A percentile compares a stretch with the other conserved stretches of the same genome.
phyloP scores from a whole-genome alignment of 2,329 filamentous ascomycete genomes.

The Beauveria brongniartii region DNA sequence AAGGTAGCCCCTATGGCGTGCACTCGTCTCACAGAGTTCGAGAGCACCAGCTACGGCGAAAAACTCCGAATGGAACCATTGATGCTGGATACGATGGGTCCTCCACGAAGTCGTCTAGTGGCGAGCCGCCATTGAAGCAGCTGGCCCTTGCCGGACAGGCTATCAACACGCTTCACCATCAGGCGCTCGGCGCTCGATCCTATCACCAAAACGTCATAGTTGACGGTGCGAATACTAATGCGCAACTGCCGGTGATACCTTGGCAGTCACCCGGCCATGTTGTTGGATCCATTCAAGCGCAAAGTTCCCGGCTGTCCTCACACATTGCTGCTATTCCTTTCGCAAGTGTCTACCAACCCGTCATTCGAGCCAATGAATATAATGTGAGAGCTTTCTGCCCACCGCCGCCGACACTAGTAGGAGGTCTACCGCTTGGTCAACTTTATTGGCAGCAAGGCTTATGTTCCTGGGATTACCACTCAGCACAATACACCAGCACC shows the following conservation, averaged over 20 bases:
- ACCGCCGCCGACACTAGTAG: conserved; percentile 24
- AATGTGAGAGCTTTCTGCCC: conserved; percentile 31
- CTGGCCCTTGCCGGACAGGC: conserved; percentile 57
- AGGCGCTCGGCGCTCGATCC: background rate
- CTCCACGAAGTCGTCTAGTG: conserved; percentile 61
- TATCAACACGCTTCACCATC: background rate
- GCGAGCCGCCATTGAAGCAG: conserved; percentile 74
- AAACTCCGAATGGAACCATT: conserved; percentile 90
- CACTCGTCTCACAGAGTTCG: conserved; percentile 22
- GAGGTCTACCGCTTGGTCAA: conserved; percentile 24
- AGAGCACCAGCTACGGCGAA: conserved; percentile 79
- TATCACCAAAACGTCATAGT: background rate
- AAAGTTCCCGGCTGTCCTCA: background rate
- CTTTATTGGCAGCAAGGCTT: conserved; percentile 16
- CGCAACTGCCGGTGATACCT: background rate
- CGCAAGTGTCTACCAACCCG: conserved; percentile 21
- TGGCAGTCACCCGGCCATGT: background rate
- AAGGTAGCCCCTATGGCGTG: background rate
- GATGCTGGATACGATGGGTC: conserved; percentile 87
- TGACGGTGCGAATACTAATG: background rate
- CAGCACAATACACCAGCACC: background rate
- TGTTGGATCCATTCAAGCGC: background rate
- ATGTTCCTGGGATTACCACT: conserved; percentile 3
- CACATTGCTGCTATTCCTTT: background rate
- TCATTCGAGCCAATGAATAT: conserved; percentile 28